These are phyloP conservation scores for Colletotrichum incanum DNA, from an alignment of 2,329 filamentous ascomycete genomes.

Conservation along the genomic window DNA sequence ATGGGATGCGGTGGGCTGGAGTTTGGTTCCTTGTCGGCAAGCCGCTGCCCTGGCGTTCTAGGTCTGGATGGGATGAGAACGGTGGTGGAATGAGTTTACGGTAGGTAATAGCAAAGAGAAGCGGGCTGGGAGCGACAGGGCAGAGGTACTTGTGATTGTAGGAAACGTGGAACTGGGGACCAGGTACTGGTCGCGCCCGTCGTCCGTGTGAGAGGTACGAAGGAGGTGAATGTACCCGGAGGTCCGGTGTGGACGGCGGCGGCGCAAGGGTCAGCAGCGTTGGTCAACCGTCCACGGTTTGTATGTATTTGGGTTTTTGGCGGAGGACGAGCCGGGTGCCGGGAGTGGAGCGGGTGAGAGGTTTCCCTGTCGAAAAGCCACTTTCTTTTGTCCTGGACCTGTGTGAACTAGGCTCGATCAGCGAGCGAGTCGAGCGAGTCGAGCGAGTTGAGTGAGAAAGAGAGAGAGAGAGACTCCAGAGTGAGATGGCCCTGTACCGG, in stretches of 20 bases:
- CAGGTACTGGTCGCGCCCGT: constrained; percentile 12
- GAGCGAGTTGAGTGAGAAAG: constrained; percentile 1
- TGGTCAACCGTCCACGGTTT: constrained; percentile 2
- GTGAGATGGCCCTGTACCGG: not conserved
- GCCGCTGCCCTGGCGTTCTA: constrained; percentile 9
- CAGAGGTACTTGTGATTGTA: constrained; percentile 3
- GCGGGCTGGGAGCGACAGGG: not conserved
- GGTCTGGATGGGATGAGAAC: constrained; percentile 38
- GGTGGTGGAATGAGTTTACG: constrained; percentile 22
- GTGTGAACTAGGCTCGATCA: not conserved
- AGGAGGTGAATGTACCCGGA: constrained; percentile 38
- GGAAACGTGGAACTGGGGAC: not conserved
- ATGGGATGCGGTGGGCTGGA: not conserved
- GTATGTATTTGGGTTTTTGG: constrained; percentile 10
- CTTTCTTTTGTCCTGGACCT: not conserved
- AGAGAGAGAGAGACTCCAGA: not conserved
- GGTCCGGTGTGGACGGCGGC: constrained; percentile 33
- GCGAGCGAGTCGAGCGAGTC: not conserved
- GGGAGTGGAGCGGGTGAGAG: constrained; percentile 22
- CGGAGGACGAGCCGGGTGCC: constrained; percentile 31
- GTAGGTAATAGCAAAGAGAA: not conserved
- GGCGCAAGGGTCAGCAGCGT: not conserved
- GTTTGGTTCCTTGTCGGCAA: not conserved
- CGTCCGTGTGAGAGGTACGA: constrained; percentile 18
- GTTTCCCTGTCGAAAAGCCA: constrained; percentile 10